Percentiles rank a stretch among this genome's conserved stretches.
phyloP scores from a whole-genome alignment of 1,139 yeast genomes.

The Yamadazyma sp. region DNA sequence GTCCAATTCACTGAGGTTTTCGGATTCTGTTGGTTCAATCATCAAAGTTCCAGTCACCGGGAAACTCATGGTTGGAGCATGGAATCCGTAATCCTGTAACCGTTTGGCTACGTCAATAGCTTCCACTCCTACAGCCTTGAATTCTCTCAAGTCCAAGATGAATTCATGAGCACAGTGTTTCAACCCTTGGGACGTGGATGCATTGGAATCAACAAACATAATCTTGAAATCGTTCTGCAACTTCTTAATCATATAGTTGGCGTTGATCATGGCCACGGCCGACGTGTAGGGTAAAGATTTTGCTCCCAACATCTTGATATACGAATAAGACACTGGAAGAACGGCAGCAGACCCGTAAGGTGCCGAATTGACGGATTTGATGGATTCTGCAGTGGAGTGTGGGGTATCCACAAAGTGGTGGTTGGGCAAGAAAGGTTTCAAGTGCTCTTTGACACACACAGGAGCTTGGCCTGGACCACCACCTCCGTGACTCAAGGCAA shows the following conservation, averaged over 20 bases:
- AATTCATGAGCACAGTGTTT: conserved; percentile 96
- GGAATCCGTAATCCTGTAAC: conserved; percentile 96
- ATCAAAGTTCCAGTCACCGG: conserved; percentile 96
- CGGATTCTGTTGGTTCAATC: conserved; percentile 98
- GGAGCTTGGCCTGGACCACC: conserved; percentile 99
- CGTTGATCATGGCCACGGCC: conserved; percentile 86
- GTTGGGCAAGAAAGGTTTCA: conserved; percentile 79
- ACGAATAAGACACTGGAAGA: conserved; percentile 90
- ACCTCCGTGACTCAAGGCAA: conserved; percentile 98
- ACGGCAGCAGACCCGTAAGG: conserved; percentile 96
- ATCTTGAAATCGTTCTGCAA: conserved; percentile 71
- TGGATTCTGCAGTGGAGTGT: conserved; percentile 54
- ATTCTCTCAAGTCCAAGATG: conserved; percentile 85
- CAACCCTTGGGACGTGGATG: conserved; percentile 47
- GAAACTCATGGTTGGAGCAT: conserved; percentile 98
- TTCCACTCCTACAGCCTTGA: conserved; percentile 79
- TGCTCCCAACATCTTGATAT: conserved; percentile 91
- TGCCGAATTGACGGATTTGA: conserved; percentile 83
- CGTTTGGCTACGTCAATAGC: conserved; percentile 97
- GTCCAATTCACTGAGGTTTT: conserved; percentile 82
- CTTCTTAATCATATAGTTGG: conserved; percentile 89
- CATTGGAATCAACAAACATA: conserved; percentile 61
- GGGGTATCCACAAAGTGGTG: conserved; percentile 68
- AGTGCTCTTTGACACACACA: conserved; percentile 84
- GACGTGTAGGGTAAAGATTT: conserved; percentile 82